phyloP scores from a whole-genome alignment of 169 alveolate genomes.

The Plasmodium gonderi region DNA sequence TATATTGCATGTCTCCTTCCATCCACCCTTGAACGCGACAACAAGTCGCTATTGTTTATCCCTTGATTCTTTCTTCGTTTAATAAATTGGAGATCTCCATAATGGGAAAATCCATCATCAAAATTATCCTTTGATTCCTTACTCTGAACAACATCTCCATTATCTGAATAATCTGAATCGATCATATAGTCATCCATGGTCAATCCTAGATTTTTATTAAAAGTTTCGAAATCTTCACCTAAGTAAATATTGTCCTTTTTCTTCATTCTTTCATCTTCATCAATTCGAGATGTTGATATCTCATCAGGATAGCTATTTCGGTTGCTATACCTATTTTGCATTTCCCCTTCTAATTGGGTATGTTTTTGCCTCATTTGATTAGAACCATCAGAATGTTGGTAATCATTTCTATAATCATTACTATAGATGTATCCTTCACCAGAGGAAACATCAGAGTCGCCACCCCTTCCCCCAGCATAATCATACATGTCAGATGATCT shows the following conservation, averaged over 20 bases:
- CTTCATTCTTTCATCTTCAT: not conserved
- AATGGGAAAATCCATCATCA: not conserved
- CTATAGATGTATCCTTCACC: not conserved
- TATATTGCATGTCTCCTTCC: not conserved
- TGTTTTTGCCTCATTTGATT: not conserved
- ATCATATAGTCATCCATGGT: conserved; percentile 4
- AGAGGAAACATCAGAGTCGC: no score
- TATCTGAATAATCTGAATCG: not conserved
- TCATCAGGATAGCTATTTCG: not conserved
- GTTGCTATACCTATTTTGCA: not conserved
- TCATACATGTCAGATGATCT: not conserved
- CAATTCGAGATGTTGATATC: not conserved
- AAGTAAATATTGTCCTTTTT: not conserved
- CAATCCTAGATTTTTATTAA: conserved; percentile 37
- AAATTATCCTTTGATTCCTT: not conserved
- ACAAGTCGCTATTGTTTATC: not conserved
- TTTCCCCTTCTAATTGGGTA: not conserved
- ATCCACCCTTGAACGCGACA: not conserved
- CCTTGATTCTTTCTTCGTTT: not conserved
- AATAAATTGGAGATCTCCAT: not conserved
- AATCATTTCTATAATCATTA: not conserved
- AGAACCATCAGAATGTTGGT: not conserved
- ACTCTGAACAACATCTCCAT: not conserved
- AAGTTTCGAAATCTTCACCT: conserved; percentile 41
- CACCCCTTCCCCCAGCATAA: not conserved